These are phyloP conservation scores for Oryza meridionalis DNA, from an alignment of 176 grass and related monocot genomes.

Conservation along the genomic window DNA sequence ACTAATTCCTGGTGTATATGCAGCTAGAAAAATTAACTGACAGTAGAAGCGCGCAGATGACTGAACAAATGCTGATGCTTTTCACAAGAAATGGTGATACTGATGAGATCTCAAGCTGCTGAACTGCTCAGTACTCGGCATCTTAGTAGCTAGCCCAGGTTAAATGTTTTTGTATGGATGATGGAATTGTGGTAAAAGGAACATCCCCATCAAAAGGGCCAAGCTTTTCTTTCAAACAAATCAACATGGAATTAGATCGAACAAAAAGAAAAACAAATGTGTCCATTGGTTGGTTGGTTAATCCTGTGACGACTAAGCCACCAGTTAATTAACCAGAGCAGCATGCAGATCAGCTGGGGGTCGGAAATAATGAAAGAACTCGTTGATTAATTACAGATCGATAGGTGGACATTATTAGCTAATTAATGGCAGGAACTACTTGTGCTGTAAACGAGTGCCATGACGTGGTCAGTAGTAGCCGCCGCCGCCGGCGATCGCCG, in stretches of 20 bases:
- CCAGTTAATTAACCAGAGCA: background rate
- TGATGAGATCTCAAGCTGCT: background rate
- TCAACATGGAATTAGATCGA: background rate
- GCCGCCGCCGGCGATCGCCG: background rate
- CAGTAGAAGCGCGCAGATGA: background rate
- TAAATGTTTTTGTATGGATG: background rate
- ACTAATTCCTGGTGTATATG: background rate
- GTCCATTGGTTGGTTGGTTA: background rate
- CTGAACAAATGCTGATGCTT: background rate
- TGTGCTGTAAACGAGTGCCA: conserved; percentile 69
- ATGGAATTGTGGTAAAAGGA: background rate
- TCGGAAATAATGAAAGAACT: background rate
- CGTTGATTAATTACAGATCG: conserved; percentile 35
- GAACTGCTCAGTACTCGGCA: background rate
- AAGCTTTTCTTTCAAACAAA: background rate
- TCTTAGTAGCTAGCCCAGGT: background rate
- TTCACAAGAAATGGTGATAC: background rate
- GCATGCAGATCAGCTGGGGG: background rate
- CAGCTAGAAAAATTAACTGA: background rate
- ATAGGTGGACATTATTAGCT: background rate
- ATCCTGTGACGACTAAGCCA: background rate
- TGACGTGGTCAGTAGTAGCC: conserved; percentile 61
- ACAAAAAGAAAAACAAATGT: background rate
- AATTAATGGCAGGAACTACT: conserved; percentile 36
- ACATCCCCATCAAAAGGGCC: background rate